These are phyloP conservation scores for Kodamaea laetipori DNA, from an alignment of 805 yeast genomes.

Conservation along the genomic window DNA sequence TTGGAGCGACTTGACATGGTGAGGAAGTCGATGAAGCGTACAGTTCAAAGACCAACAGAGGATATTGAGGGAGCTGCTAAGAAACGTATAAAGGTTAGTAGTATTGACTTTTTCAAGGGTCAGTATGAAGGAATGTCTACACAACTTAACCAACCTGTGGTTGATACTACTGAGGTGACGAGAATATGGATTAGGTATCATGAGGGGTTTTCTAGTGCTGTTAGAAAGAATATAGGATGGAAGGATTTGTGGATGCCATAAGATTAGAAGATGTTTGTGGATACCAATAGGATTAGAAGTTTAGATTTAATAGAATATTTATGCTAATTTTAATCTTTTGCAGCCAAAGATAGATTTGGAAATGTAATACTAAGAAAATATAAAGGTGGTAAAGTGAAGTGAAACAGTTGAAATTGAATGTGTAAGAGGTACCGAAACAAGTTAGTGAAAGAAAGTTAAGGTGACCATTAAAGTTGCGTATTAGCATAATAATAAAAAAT, in stretches of 20 bases:
- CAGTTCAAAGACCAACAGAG: slow-evolving; percentile 29
- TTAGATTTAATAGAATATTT: too few species aligned
- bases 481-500: too few species aligned
- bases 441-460: too few species aligned
- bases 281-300: too few species aligned
- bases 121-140: slow-evolving; percentile 37
- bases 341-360: too few species aligned
- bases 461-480: too few species aligned
- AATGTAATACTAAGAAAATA: too few species aligned
- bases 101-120: slow-evolving; percentile 42
- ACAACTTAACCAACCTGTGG: slow-evolving; percentile 26
- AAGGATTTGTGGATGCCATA: slow-evolving; percentile 52
- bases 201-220: slow-evolving; percentile 93
- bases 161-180: slow-evolving; percentile 38
- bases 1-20: slow-evolving; percentile 25
- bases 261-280: neutral
- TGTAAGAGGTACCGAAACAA: too few species aligned
- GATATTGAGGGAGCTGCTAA: slow-evolving; percentile 16
- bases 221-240: slow-evolving; percentile 82
- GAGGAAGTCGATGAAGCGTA: slow-evolving; percentile 17
- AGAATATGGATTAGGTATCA: slow-evolving; percentile 83
- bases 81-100: slow-evolving; percentile 30
- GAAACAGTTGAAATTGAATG: too few species aligned
- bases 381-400: too few species aligned
- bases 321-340: too few species aligned